Evolutionary conservation across 2,329 filamentous ascomycete genomes (phyloP).

Genomic region (Akanthomyces uredinophilus): DNA sequence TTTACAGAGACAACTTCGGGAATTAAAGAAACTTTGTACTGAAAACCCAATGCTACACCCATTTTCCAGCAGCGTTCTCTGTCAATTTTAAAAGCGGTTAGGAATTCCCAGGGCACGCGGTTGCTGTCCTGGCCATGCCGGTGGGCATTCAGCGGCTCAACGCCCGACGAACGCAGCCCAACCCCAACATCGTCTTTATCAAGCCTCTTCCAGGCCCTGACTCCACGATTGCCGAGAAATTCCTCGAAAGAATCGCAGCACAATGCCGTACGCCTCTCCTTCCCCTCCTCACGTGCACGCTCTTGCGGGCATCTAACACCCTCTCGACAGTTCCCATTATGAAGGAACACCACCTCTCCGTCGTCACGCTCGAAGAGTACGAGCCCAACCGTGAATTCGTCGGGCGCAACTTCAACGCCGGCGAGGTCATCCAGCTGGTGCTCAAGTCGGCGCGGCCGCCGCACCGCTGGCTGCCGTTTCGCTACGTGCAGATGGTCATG

Average conservation of each 20-base stretch:
- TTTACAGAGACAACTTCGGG: neutral
- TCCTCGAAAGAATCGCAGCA: conserved; percentile 71
- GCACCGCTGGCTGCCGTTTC: conserved; percentile 71
- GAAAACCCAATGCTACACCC: neutral
- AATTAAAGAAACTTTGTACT: neutral
- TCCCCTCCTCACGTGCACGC: neutral
- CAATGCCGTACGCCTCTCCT: conserved; percentile 57
- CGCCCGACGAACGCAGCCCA: conserved; percentile 67
- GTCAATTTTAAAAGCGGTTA: too few relatives aligned
- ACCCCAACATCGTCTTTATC: conserved; percentile 77
- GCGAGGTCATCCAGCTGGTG: conserved; percentile 81
- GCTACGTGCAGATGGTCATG: conserved; percentile 91
- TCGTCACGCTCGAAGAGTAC: conserved; percentile 74
- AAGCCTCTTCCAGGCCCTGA: conserved; percentile 66
- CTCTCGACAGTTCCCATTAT: conserved; percentile 56
- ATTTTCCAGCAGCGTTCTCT: neutral
- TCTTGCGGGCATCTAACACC: neutral
- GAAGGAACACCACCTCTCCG: conserved; percentile 58
- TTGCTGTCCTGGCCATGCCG: conserved; percentile 53
- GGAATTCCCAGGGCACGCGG: neutral
- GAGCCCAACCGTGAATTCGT: conserved; percentile 77
- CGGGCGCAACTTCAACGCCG: conserved; percentile 85
- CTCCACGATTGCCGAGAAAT: conserved; percentile 60
- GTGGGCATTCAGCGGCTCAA: conserved; percentile 76
- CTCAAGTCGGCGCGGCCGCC: conserved; percentile 57